Evolutionary conservation across 306 rosid genomes (phyloP).

Genomic region (Cotoneaster glaucophyllus): DNA sequence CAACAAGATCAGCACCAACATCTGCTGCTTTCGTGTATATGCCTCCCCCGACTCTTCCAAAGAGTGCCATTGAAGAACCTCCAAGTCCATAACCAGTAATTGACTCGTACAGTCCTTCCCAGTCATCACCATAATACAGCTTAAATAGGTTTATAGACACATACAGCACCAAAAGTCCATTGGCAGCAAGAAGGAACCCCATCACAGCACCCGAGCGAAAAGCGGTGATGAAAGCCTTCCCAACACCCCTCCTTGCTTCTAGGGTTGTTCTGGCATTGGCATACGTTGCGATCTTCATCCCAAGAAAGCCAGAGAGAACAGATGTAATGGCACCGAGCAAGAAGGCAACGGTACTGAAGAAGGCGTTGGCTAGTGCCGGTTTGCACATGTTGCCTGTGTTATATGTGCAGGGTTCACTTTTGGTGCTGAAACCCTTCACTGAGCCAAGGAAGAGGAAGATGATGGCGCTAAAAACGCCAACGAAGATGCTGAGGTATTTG

Average conservation of each 20-base stretch:
- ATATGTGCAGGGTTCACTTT: slow-evolving; percentile 64
- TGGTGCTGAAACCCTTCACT: slow-evolving; percentile 57
- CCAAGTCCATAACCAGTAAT: slow-evolving; percentile 72
- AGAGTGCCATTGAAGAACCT: slow-evolving; percentile 77
- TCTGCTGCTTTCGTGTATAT: slow-evolving; percentile 77
- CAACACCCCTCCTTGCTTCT: slow-evolving; percentile 53
- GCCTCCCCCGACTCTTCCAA: slow-evolving; percentile 76
- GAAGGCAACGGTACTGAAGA: slow-evolving; percentile 54
- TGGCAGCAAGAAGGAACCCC: slow-evolving; percentile 74
- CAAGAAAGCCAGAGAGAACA: slow-evolving; percentile 54
- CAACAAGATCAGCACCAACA: slow-evolving; percentile 80
- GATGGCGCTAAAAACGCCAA: slow-evolving; percentile 42
- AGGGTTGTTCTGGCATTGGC: slow-evolving; percentile 71
- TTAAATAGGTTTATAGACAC: slow-evolving; percentile 46
- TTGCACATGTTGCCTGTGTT: slow-evolving; percentile 53
- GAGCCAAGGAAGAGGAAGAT: slow-evolving; percentile 66
- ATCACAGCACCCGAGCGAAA: slow-evolving; percentile 61
- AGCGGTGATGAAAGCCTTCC: slow-evolving; percentile 52
- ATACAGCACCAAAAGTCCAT: slow-evolving; percentile 54
- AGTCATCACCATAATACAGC: slow-evolving; percentile 68
- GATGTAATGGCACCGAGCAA: slow-evolving; percentile 60
- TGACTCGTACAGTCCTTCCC: slow-evolving; percentile 72
- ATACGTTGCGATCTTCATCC: slow-evolving; percentile 71
- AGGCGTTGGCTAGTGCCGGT: slow-evolving; percentile 63
- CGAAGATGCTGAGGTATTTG: slow-evolving; percentile 49